phyloP scores from a whole-genome alignment of 148 eudicot genomes.

The Silene uniflora region DNA sequence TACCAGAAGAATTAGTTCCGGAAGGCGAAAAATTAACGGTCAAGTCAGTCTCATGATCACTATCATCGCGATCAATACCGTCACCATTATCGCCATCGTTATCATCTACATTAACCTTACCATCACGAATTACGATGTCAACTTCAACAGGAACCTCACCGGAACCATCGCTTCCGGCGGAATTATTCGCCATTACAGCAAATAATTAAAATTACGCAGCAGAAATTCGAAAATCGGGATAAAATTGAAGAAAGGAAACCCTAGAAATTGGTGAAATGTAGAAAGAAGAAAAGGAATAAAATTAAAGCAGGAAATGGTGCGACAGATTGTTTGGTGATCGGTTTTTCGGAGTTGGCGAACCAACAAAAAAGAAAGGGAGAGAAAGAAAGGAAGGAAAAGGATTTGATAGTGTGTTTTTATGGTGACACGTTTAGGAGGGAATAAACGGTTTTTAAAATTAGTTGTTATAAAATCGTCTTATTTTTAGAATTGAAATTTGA shows the following conservation, averaged over 20 bases:
- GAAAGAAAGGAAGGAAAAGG: background rate
- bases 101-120: background rate
- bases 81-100: background rate
- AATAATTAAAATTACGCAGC: too few relatives aligned
- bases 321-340: background rate
- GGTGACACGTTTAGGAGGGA: background rate
- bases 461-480: too few relatives aligned
- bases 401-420: background rate
- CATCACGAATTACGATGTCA: slow-evolving; percentile 3
- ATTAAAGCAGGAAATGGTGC: background rate
- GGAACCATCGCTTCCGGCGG: slow-evolving; percentile 15
- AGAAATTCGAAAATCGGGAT: background rate
- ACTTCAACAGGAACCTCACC: slow-evolving; percentile 26
- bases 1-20: slow-evolving; percentile 16
- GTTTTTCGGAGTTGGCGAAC: background rate
- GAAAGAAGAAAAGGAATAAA: background rate
- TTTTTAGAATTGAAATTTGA: too few relatives aligned
- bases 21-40: background rate
- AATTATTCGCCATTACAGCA: slow-evolving; percentile 5
- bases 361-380: background rate
- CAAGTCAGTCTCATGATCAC: slow-evolving; percentile 2
- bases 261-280: background rate
- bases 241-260: background rate
- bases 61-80: background rate
- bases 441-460: too few relatives aligned